A percentile compares a stretch with the other conserved stretches of the same genome.
These are phyloP conservation scores for Phialophora expanda DNA, from an alignment of 2,329 filamentous ascomycete genomes.

Conservation along the genomic window DNA sequence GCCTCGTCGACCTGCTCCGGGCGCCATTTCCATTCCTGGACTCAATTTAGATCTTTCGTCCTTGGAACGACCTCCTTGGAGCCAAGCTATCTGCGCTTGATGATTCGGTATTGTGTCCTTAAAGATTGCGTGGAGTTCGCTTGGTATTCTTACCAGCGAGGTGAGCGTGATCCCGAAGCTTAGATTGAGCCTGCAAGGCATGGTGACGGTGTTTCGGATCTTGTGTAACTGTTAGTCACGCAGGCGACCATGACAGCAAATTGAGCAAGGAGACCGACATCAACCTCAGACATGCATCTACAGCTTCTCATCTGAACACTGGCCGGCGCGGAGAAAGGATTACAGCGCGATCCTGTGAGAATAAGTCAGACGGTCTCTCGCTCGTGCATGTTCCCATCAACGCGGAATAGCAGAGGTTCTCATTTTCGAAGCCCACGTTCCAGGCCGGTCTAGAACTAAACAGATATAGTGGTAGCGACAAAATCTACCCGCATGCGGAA, in stretches of 20 bases:
- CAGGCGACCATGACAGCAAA: neutral
- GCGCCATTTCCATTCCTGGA: neutral
- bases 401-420: no score
- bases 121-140: neutral
- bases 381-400: no score
- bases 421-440: no score
- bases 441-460: no score
- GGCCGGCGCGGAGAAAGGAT: neutral
- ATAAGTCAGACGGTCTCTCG: no score
- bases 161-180: neutral
- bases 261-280: neutral
- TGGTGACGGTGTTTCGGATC: neutral
- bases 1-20: neutral
- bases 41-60: neutral
- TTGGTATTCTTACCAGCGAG: neutral
- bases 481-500: no score
- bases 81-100: conserved; percentile 6
- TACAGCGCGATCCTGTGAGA: no score
- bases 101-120: neutral
- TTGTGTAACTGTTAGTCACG: conserved; percentile 3
- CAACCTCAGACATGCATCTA: conserved; percentile 5
- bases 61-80: conserved; percentile 9
- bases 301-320: neutral
- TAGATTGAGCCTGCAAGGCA: neutral
- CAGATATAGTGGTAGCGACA: no score